Base-by-base conservation (phyloP, 73 alveolate genomes). In the Loxodes magnus region DNA sequence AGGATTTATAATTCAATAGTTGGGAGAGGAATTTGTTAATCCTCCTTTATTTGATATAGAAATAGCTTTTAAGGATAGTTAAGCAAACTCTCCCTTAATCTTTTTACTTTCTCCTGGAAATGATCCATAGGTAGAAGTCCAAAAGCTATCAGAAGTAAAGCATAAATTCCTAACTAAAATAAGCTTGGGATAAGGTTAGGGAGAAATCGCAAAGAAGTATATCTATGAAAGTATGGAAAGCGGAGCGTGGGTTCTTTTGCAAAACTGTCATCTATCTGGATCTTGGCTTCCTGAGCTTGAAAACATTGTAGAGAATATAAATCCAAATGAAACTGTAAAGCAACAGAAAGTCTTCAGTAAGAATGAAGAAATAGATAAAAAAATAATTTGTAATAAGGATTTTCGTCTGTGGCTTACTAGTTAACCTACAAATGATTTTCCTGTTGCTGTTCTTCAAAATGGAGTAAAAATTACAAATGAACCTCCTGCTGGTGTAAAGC, bases 351-450 rank as follows among this genome's bases (percentile, higher is more conserved):
- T 43, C 35, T 48, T 30, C 6, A 64, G 23, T 12, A 76, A 69
- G 27, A 69, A 52, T 35, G 83, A 69, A 34, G 35, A 55, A 63
- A 28, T 28, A 4, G 41, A 79, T 62, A 74, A 57, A 9, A 38
- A 67, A 35, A 37, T 70, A 1, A 35, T 82, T 81, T 77, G 84
- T 84, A 79, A 93, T 56, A 82, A 94, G 70, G 98, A 87, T 36
- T 93, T 93, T 84, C 75, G 99, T 64, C 64, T 93, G 24, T 93
- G 98, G 97, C 77, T 93, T 33, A 93, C 99, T 2, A 80, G 97
- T 0, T 73, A 75, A 75, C 94, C 97, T 42, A 62, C 96, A 12
- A 66, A 73, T 17, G 68, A 83, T 66, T 93, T 93, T 93, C 99
- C 99, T 20, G 92, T 87, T 37, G 62, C 95, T 17, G 74, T 93